Percentiles rank a stretch among this genome's conserved stretches.
Evolutionary conservation across 768 basidiomycete genomes (phyloP).

Genomic region (Fistulinella prunicolor): DNA sequence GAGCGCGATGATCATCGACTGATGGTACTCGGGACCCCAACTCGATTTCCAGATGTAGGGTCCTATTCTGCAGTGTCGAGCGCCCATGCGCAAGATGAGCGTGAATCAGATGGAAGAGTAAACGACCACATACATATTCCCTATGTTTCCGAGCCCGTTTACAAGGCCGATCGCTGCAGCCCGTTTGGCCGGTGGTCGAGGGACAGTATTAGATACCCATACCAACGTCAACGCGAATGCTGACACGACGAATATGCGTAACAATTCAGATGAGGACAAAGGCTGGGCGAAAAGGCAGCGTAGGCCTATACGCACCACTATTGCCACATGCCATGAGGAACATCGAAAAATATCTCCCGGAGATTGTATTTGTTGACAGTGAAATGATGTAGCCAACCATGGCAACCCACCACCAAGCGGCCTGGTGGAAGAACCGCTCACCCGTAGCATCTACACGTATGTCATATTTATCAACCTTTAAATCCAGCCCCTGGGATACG

Average conservation of each 20-base stretch:
- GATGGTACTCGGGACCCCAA: conserved; percentile 63
- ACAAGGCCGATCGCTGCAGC: conserved; percentile 59
- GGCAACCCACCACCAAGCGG: conserved; percentile 56
- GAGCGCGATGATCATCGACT: conserved; percentile 54
- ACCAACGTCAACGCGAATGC: conserved; percentile 49
- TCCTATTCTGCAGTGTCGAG: conserved; percentile 48
- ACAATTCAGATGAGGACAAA: no score
- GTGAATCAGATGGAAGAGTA: no score
- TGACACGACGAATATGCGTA: no score
- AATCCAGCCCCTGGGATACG: not conserved
- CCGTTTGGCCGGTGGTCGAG: conserved; percentile 55
- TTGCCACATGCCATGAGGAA: conserved; percentile 64
- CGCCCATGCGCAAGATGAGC: not conserved
- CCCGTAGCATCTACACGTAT: conserved; percentile 48
- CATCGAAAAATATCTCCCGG: conserved; percentile 56
- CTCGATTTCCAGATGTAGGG: conserved; percentile 59
- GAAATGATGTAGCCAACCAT: conserved; percentile 62
- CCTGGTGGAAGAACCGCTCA: conserved; percentile 63
- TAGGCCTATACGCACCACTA: conserved; percentile 28
- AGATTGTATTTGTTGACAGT: conserved; percentile 47
- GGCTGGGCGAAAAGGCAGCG: not conserved
- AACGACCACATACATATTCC: conserved; percentile 47
- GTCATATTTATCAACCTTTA: not conserved
- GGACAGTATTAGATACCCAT: conserved; percentile 61
- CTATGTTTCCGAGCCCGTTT: conserved; percentile 57